phyloP scores from a whole-genome alignment of 163 green algal genomes.

The Scenedesmus sp. region DNA sequence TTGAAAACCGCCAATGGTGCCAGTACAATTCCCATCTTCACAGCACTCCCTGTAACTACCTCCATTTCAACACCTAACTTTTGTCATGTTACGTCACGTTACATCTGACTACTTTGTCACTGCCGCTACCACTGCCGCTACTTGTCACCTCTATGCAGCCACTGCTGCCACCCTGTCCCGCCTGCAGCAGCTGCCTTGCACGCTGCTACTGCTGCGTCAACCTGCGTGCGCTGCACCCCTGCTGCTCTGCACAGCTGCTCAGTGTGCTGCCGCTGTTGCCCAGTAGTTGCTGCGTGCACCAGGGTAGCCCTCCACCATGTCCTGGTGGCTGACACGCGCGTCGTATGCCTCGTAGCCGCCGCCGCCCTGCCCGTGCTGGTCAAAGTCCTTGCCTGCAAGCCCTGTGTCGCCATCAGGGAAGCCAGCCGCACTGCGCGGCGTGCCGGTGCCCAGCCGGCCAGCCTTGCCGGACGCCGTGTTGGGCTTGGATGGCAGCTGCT shows the following conservation, averaged over 20 bases:
- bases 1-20: too few species aligned
- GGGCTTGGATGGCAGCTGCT: slow-evolving; percentile 28
- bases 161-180: not conserved
- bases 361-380: slow-evolving; percentile 12
- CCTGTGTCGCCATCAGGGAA: slow-evolving; percentile 38
- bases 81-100: not conserved
- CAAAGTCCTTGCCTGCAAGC: slow-evolving; percentile 27
- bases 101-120: not conserved
- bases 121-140: not conserved
- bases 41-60: not conserved
- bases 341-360: slow-evolving; percentile 40
- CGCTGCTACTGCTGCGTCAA: not conserved
- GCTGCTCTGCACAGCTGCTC: not conserved
- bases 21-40: too few species aligned
- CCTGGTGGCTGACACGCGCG: not conserved
- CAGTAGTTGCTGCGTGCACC: slow-evolving; percentile 39
- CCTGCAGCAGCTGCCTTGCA: not conserved
- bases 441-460: not conserved
- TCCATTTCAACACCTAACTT: not conserved
- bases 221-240: not conserved
- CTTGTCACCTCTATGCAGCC: not conserved
- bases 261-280: slow-evolving; percentile 46
- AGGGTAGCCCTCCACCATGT: slow-evolving; percentile 33
- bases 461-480: slow-evolving; percentile 11
- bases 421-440: not conserved